phyloP scores from a whole-genome alignment of 192 early-diverging fungal genomes.

The Physocladia obscura region DNA sequence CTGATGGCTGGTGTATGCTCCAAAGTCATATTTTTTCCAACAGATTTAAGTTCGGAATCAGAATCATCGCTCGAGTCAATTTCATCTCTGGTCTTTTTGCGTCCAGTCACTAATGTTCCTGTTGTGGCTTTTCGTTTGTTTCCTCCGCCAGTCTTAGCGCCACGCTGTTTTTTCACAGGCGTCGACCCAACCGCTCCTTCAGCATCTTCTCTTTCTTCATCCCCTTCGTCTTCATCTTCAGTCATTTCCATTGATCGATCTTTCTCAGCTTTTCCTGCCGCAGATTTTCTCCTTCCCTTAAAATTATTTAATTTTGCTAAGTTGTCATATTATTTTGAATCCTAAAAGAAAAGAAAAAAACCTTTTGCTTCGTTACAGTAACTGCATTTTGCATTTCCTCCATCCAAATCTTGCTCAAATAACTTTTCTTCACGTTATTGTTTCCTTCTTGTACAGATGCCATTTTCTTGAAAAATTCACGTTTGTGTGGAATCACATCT shows the following conservation, averaged over 20 bases:
- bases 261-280: not conserved
- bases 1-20: too few species aligned
- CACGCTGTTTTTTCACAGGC: conserved; percentile 1
- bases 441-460: conserved; percentile 29
- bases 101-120: not conserved
- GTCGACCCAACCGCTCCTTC: conserved; percentile 11
- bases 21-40: too few species aligned
- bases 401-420: conserved; percentile 33
- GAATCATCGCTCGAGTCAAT: not conserved
- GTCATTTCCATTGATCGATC: not conserved
- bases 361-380: not conserved
- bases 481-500: conserved; percentile 62
- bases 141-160: conserved; percentile 9
- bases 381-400: conserved; percentile 4
- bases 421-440: conserved; percentile 39
- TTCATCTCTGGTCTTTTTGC: conserved; percentile 17
- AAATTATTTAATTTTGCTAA: not conserved
- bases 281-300: conserved; percentile 8
- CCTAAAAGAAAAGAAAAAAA: not conserved
- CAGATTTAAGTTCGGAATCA: not conserved
- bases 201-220: conserved; percentile 16
- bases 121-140: not conserved
- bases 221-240: conserved; percentile 6
- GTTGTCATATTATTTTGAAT: not conserved
- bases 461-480: conserved; percentile 65